Evolutionary conservation across 768 basidiomycete species (phyloP), one percentile per base, ranked within the genome.

Genomic region (Mycena epipterygia): DNA sequence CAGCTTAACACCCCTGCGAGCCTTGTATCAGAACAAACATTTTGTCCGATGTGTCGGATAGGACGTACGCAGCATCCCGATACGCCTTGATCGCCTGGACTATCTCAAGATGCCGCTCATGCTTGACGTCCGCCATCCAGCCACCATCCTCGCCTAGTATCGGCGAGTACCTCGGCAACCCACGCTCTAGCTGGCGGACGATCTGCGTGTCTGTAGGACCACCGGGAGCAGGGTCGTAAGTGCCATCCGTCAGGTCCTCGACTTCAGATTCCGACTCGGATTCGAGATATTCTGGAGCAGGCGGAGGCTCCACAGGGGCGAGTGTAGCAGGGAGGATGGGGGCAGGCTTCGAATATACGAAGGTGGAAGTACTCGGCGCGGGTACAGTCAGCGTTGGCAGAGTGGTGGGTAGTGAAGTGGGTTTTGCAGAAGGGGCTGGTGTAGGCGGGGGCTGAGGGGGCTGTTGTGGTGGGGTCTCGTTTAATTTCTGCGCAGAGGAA

Each of bases 181-280:
- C 89, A 71, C 87, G 89, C 81, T 95, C 94, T 56, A 95, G 85
- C 78, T 93, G 91, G 71, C 87, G 87, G 60, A 93, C 87, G 75
- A 95, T 91, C 72, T 92, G 90, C 61, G 79, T 76, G 39, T 74
- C 69, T 33, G 75, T 76, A 33, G 77, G 77, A 14, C 76, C 77
- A 9, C 65, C 56, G 5, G 42, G 39, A 2, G 71, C 62, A 37
- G 69, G 55, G 12, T 65, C 68, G 25, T 62, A 57, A 21, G 46
- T 55, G 41, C 62, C 67, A n/a, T 80, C 84, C 17, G 77, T 42
- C 60, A 79, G 80, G 17, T 82, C 86, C 37, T 85, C 85, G n/a
- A 81, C 76, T 12, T 61, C 64, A 17, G 39, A 52, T 23, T 68
- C 65, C 23, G 62, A 51, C 42, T 73, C 72, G 6, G 68, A 58